These are phyloP conservation scores for Botrytis paeoniae DNA, from an alignment of 2,329 filamentous ascomycete genomes.

Conservation along the genomic window DNA sequence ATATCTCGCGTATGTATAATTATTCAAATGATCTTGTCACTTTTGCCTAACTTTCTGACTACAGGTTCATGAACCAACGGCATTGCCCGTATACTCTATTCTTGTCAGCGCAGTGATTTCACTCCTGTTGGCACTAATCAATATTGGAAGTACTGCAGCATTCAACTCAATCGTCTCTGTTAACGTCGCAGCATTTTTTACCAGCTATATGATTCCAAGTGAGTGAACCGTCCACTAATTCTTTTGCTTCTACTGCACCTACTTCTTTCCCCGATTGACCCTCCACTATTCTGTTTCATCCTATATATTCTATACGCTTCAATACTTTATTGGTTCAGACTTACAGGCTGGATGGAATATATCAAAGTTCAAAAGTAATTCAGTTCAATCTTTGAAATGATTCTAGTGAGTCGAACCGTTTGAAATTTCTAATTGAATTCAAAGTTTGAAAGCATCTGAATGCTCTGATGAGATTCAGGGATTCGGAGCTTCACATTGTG, in stretches of 20 bases:
- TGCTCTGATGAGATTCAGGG: not conserved
- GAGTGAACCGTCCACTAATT: not conserved
- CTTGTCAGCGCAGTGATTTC: slow-evolving; percentile 37
- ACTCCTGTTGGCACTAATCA: slow-evolving; percentile 41
- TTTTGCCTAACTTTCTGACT: slow-evolving; percentile 4
- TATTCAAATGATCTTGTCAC: not conserved
- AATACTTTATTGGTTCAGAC: not conserved
- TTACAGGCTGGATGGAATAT: not conserved
- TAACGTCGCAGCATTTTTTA: slow-evolving; percentile 43
- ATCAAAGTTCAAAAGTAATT: not conserved
- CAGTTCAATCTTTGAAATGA: not conserved
- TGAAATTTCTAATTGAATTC: not conserved
- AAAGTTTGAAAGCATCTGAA: not conserved
- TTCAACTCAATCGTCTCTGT: slow-evolving; percentile 48
- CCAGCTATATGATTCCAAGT: slow-evolving; percentile 43
- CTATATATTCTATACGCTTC: not conserved
- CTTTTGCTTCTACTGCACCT: not conserved
- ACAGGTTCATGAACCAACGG: slow-evolving; percentile 28
- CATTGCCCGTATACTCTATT: slow-evolving; percentile 29
- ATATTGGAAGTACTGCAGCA: slow-evolving; percentile 42
- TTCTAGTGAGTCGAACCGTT: not conserved
- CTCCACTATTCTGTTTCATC: not conserved
- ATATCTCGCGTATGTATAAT: slow-evolving; percentile 37
- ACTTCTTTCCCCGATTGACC: not conserved
- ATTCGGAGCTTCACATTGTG: not conserved